Evolutionary conservation across 2,329 filamentous ascomycete genomes (phyloP).

Genomic region (Chaetomiaceae sp.): DNA sequence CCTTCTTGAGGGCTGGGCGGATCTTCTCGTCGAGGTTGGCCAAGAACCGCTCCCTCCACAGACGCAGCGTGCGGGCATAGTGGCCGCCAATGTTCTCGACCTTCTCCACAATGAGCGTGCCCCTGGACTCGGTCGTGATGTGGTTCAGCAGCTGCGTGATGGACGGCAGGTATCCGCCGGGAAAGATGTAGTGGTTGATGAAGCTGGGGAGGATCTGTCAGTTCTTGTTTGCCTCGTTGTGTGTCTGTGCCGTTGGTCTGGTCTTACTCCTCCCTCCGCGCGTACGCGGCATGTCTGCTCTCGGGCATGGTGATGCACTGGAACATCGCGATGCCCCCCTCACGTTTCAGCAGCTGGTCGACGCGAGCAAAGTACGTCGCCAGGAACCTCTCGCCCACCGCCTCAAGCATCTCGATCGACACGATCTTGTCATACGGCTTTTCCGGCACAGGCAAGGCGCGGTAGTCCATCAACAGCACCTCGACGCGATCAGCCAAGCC

Average conservation of each 20-base stretch:
- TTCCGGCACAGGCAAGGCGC: constrained; percentile 49
- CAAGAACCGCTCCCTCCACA: constrained; percentile 64
- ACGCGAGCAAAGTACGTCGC: constrained; percentile 62
- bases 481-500: constrained; percentile 55
- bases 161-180: constrained; percentile 64
- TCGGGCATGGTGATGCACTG: constrained; percentile 76
- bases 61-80: constrained; percentile 61
- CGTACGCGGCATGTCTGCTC: constrained; percentile 58
- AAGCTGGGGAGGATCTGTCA: constrained; percentile 41
- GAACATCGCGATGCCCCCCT: constrained; percentile 62
- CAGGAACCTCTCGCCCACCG: constrained; percentile 62
- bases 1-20: constrained; percentile 49
- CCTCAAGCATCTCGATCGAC: constrained; percentile 73
- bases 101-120: constrained; percentile 58
- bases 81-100: constrained; percentile 70
- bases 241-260: neutral
- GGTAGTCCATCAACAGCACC: constrained; percentile 64
- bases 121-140: constrained; percentile 54
- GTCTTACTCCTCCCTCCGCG: constrained; percentile 55
- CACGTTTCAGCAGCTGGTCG: constrained; percentile 56
- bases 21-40: constrained; percentile 56
- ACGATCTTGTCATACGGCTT: constrained; percentile 62
- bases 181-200: constrained; percentile 72
- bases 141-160: constrained; percentile 51
- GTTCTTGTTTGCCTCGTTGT: neutral